phyloP scores from a whole-genome alignment of 208 protist species.

The Naegleria lovaniensis region DNA sequence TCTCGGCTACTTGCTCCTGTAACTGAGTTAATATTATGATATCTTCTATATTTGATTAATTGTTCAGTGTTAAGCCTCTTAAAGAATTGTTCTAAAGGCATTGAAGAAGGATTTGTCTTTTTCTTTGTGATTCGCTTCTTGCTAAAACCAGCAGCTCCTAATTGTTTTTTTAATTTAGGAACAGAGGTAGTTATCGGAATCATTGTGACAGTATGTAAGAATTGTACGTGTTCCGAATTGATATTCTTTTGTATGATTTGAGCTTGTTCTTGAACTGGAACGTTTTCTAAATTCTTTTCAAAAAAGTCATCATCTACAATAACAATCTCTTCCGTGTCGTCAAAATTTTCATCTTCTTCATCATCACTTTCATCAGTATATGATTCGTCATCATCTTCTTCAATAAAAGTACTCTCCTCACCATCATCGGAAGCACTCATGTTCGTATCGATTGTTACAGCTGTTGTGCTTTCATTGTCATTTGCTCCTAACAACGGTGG shows the following conservation, averaged over 20 bases:
- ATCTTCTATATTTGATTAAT: neutral
- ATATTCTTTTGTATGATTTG: neutral
- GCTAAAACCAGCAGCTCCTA: neutral
- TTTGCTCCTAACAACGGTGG: too few species aligned
- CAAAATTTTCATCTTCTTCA: neutral
- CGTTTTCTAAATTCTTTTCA: neutral
- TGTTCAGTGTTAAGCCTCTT: neutral
- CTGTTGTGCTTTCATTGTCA: too few species aligned
- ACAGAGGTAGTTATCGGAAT: neutral
- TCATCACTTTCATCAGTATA: neutral
- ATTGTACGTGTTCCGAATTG: neutral
- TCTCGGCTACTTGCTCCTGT: neutral
- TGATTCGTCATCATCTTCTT: neutral
- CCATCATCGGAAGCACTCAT: neutral
- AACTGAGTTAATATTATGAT: neutral
- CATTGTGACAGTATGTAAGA: neutral
- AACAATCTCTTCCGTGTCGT: neutral
- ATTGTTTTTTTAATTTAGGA: neutral
- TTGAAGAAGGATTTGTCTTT: neutral
- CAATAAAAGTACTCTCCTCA: neutral
- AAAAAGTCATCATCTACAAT: constrained; percentile 6
- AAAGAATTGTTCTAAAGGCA: neutral
- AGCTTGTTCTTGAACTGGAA: neutral
- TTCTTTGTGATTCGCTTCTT: neutral
- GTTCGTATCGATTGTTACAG: too few species aligned